These are phyloP conservation scores for Thelonectria blattea DNA, from an alignment of 2,329 filamentous ascomycete species.

Conservation along the genomic window DNA sequence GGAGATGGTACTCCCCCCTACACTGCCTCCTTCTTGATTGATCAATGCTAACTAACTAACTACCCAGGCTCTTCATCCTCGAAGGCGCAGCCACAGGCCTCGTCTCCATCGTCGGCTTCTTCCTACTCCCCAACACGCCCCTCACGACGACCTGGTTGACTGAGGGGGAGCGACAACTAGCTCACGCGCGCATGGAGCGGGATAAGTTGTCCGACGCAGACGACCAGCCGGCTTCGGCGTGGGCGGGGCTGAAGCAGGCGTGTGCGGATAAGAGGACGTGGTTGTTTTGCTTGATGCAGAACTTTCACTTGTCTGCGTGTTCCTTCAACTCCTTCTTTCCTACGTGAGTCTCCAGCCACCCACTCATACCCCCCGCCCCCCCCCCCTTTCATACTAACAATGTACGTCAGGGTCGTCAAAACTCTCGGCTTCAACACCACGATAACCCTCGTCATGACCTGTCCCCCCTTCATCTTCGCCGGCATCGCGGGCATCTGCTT, in stretches of 20 bases:
- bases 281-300: constrained; percentile 33
- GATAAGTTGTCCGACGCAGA: constrained; percentile 41
- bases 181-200: constrained; percentile 46
- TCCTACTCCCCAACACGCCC: constrained; percentile 47
- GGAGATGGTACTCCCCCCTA: constrained; percentile 36
- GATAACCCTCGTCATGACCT: constrained; percentile 56
- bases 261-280: constrained; percentile 36
- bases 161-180: constrained; percentile 48
- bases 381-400: background rate
- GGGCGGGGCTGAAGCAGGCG: constrained; percentile 33
- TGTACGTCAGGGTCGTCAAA: constrained; percentile 44
- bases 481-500: constrained; percentile 34
- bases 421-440: constrained; percentile 55
- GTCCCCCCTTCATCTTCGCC: constrained; percentile 56
- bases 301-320: constrained; percentile 42
- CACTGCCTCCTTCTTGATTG: background rate
- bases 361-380: too few relatives aligned
- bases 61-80: constrained; percentile 8
- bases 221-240: constrained; percentile 45
- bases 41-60: background rate
- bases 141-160: constrained; percentile 47
- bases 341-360: constrained; percentile 41
- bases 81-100: constrained; percentile 1
- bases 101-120: constrained; percentile 41
- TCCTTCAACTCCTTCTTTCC: constrained; percentile 55